phyloP scores from a whole-genome alignment of 2,329 filamentous ascomycete genomes.

The Onygenales sp. region DNA sequence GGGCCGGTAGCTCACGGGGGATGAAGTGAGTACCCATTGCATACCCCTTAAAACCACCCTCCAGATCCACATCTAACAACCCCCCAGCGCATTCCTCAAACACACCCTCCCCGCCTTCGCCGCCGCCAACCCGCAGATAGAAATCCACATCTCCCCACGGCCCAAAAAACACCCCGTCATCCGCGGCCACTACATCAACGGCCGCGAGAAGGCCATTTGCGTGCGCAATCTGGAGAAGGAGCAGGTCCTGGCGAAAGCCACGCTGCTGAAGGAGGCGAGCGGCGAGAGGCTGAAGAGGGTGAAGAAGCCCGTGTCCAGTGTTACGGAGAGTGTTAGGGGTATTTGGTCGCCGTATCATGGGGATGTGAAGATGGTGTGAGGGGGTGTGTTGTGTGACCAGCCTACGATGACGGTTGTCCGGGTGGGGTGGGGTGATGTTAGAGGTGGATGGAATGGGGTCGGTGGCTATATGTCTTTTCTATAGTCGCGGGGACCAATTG shows the following conservation, averaged over 20 bases:
- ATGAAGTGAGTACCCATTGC: constrained; percentile 63
- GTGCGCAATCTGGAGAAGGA: constrained; percentile 75
- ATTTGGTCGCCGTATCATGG: constrained; percentile 58
- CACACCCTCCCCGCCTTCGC: constrained; percentile 69
- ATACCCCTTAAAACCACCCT: constrained; percentile 1
- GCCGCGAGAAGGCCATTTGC: constrained; percentile 73
- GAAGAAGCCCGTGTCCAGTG: constrained; percentile 50
- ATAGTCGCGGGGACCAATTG: neutral
- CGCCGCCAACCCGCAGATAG: constrained; percentile 70
- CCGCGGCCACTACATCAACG: constrained; percentile 87
- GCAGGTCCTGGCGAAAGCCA: constrained; percentile 72
- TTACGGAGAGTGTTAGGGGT: constrained; percentile 56
- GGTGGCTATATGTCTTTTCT: too few relatives aligned
- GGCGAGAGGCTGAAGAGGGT: constrained; percentile 43
- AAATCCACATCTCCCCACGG: constrained; percentile 83
- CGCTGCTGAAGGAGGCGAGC: constrained; percentile 37
- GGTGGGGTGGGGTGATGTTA: neutral
- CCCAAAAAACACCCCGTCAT: constrained; percentile 86
- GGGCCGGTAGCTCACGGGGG: constrained; percentile 81
- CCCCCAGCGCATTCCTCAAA: constrained; percentile 66
- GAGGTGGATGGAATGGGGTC: too few relatives aligned
- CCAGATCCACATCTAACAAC: constrained; percentile 1
- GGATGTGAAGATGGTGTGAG: constrained; percentile 41
- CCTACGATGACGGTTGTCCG: neutral
- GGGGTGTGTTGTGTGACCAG: constrained; percentile 2